These are phyloP conservation scores for Capronia americana DNA, from an alignment of 2,329 filamentous ascomycete genomes.

Conservation along the genomic window DNA sequence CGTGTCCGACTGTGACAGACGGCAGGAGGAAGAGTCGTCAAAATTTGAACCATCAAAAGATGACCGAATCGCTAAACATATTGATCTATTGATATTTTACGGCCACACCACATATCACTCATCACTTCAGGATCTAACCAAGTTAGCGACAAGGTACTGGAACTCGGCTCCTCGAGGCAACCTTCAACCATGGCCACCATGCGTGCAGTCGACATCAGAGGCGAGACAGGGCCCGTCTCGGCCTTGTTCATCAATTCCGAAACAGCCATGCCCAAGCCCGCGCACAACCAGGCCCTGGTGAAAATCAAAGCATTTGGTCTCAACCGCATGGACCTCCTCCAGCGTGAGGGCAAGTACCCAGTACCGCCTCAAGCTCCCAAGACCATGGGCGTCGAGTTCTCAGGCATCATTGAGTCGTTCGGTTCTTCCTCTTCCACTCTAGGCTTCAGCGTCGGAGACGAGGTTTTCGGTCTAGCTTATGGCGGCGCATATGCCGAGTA, in stretches of 20 bases:
- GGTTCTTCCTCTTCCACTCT: constrained; percentile 48
- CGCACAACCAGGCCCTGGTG: constrained; percentile 75
- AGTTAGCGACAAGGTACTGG: too few species aligned
- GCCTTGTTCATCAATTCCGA: constrained; percentile 60
- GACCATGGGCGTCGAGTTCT: constrained; percentile 57
- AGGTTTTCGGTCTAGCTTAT: constrained; percentile 79
- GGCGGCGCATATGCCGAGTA: constrained; percentile 89
- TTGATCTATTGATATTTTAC: too few species aligned
- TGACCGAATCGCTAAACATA: too few species aligned
- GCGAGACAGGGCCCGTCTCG: constrained; percentile 61
- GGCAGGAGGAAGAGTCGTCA: too few species aligned
- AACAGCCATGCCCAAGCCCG: constrained; percentile 53
- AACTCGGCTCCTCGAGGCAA: too few species aligned
- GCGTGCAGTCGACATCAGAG: constrained; percentile 56
- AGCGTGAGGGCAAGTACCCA: constrained; percentile 55
- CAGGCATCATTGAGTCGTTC: constrained; percentile 57
- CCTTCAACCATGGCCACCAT: too few species aligned
- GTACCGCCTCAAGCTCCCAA: constrained; percentile 53
- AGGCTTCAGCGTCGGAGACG: constrained; percentile 33
- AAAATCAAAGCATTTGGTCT: constrained; percentile 82
- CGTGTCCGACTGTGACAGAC: too few species aligned
- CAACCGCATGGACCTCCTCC: constrained; percentile 61
- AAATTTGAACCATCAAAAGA: too few species aligned
- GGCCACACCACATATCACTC: too few species aligned
- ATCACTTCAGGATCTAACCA: too few species aligned